Conservation (phyloP, 331 rosid species). For the Spiraea crenata region DNA sequence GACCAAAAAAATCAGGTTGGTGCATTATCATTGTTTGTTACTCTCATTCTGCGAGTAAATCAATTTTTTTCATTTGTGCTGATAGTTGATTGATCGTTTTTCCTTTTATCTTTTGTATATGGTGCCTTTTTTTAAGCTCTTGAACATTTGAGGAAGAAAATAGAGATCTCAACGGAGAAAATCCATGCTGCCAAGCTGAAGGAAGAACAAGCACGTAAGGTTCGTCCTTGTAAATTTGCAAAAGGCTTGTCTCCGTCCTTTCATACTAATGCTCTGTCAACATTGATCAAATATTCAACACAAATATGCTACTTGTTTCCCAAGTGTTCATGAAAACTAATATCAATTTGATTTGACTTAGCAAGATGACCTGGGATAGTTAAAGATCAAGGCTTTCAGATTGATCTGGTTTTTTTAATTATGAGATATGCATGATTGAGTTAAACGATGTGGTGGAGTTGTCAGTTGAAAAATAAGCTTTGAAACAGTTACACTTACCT, state of each 20-base stretch:
- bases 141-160: constrained; percentile 86
- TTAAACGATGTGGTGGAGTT: constrained; percentile 4
- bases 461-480: background rate
- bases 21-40: constrained; percentile 24
- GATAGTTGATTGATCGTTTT: constrained; percentile 32
- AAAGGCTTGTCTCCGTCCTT: background rate
- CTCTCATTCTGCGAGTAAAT: background rate
- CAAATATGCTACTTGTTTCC: background rate
- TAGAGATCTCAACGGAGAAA: constrained; percentile 71
- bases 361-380: background rate
- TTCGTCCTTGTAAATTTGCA: constrained; percentile 24
- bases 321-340: background rate
- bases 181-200: constrained; percentile 70
- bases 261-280: background rate
- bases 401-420: background rate
- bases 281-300: background rate
- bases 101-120: constrained; percentile 9
- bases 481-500: background rate
- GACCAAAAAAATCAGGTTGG: constrained; percentile 95
- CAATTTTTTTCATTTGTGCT: constrained; percentile 8
- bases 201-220: constrained; percentile 80
- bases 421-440: background rate
- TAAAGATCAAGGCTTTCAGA: background rate
- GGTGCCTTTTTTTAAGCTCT: constrained; percentile 60
- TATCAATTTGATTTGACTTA: background rate